Base-by-base conservation (phyloP, 1,284 basidiomycete genomes). In the Cryptococcus hybrid region DNA sequence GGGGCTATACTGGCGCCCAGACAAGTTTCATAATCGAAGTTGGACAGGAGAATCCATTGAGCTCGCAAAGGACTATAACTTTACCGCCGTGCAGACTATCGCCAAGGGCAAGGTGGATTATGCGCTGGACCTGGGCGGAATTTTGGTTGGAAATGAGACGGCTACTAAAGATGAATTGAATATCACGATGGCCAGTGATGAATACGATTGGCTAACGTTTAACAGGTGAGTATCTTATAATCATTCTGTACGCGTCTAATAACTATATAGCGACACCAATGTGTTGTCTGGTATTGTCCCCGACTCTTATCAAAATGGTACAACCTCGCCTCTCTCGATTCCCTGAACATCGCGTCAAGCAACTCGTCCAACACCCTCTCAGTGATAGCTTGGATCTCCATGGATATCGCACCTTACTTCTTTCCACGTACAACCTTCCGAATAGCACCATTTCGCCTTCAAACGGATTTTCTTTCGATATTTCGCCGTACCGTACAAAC, bases 401-500 rank as follows among this genome's bases (percentile, higher is more conserved):
- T 83, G 56, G 63, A 71, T 46, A 66, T 83, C 54, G 64, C 66
- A 1, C 78, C 80, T 0, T 79, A 77, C 54, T 69, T 77, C 13
- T 81, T 66, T 79, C 75, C 47, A 57, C 69, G 7, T 66, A 74
- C 53, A 50, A 57, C 1, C 66, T 82, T 1, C 79, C 81, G 1
- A 70, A 69, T 51, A 55, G 66, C 47, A 74, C 73, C 13, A 69
- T 76, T 52, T 63, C 63, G 4, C 70, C 74, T 2, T 73, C 74
- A 7, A 44, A 65, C 36, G 47, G 50, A 8, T 73, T 74, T 65
- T 40, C 58, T 2, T 76, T 71, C 57, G 62, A 70, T 47, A 43
- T 79, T 15, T 42, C 59, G 5, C 55, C 61, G 4, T 78, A 73
- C 61, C 55, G 78, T 67, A 61, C 57, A 53, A 51, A 66, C 63